Percentiles rank a stretch among this genome's conserved stretches.
These are phyloP conservation scores for Trametes coccinea DNA, from an alignment of 768 basidiomycete genomes.

Conservation along the genomic window DNA sequence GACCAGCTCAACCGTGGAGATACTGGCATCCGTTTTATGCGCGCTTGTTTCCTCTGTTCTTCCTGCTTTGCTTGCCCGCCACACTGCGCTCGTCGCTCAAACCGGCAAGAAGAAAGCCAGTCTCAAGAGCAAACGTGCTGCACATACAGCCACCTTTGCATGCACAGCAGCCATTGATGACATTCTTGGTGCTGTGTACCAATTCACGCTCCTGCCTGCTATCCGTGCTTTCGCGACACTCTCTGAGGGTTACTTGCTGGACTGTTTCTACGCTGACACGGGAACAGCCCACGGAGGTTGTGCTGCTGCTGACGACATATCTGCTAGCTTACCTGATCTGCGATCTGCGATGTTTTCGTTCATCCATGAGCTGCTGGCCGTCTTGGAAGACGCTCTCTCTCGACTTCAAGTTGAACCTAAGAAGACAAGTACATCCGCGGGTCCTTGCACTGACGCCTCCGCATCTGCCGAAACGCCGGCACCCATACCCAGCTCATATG, in stretches of 20 bases:
- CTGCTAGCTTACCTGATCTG: constrained; percentile 17
- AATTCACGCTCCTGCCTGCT: constrained; percentile 29
- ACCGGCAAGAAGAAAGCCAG: neutral
- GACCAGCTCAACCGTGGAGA: neutral
- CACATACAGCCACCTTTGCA: neutral
- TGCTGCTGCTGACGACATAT: neutral
- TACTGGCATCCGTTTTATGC: neutral
- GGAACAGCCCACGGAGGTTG: neutral
- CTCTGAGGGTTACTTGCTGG: constrained; percentile 24
- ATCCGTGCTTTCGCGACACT: constrained; percentile 34
- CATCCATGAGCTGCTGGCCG: constrained; percentile 20
- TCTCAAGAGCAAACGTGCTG: neutral
- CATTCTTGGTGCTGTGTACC: constrained; percentile 23
- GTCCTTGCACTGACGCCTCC: neutral
- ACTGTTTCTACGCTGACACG: neutral
- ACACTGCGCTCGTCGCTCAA: neutral
- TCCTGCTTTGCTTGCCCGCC: neutral
- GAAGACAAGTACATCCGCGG: too few relatives aligned
- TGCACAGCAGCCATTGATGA: constrained; percentile 11
- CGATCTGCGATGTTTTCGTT: constrained; percentile 26
- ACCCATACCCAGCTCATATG: neutral
- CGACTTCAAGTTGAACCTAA: neutral
- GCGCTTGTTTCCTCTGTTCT: constrained; percentile 11
- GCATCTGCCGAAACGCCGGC: neutral
- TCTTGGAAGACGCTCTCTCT: constrained; percentile 14